Conservation (phyloP, 345 rosid species). For the Ceriops zippeliana region DNA sequence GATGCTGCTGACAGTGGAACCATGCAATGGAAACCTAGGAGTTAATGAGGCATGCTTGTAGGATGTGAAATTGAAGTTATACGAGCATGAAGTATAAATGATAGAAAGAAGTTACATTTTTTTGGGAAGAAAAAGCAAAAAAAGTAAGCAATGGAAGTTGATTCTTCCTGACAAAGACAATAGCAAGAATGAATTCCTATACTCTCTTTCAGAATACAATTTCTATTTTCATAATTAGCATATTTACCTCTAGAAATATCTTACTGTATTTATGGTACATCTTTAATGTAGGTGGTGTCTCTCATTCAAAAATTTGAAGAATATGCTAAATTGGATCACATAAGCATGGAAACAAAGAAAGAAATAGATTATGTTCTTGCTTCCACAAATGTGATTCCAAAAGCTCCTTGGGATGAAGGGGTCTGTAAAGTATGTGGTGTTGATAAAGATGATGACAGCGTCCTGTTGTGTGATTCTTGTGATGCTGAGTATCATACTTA, state of each 20-base stretch:
- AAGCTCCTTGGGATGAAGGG: conserved; percentile 99
- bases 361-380: conserved; percentile 66
- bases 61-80: conserved; percentile 1
- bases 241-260: background rate
- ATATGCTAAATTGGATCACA: conserved; percentile 53
- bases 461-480: conserved; percentile 91
- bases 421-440: conserved; percentile 97
- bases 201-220: too few species aligned
- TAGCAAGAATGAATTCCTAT: too few species aligned
- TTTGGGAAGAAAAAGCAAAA: background rate
- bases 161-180: background rate
- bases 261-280: conserved; percentile 15
- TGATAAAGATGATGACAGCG: conserved; percentile 97
- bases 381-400: conserved; percentile 69
- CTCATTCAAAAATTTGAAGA: conserved; percentile 59
- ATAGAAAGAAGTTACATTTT: background rate
- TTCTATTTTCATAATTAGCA: too few species aligned
- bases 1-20: background rate
- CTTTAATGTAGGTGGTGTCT: conserved; percentile 59
- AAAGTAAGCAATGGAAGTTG: background rate
- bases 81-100: background rate
- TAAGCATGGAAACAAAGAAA: conserved; percentile 55
- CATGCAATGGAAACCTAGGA: background rate
- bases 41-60: background rate
- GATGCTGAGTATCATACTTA: conserved; percentile 98